Conservation (phyloP, 2,329 filamentous ascomycete species). For the Remersonia thermophila region DNA sequence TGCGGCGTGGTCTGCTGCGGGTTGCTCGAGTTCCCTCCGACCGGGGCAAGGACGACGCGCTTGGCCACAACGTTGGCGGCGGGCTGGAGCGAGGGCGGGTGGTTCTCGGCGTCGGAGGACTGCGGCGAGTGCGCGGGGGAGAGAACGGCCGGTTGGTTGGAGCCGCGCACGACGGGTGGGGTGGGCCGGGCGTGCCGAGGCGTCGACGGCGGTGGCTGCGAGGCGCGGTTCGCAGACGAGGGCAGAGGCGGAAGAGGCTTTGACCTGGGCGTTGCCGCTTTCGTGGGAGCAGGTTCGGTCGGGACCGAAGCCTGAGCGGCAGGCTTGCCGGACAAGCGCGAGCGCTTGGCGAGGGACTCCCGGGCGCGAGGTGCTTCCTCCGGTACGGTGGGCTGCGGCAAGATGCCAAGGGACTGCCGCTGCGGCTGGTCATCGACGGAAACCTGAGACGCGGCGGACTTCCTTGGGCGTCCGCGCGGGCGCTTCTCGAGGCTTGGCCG, state of each 20-base stretch:
- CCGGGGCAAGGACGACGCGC: conserved; percentile 34
- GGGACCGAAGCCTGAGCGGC: not conserved
- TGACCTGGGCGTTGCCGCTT: conserved; percentile 11
- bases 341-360: conserved; percentile 7
- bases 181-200: conserved; percentile 27
- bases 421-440: conserved; percentile 6
- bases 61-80: conserved; percentile 20
- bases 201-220: conserved; percentile 27
- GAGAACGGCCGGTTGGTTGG: conserved; percentile 37
- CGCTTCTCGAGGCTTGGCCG: conserved; percentile 21
- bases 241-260: conserved; percentile 21
- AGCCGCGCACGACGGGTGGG: conserved; percentile 26
- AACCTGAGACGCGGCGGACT: conserved; percentile 13
- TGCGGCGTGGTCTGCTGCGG: conserved; percentile 34
- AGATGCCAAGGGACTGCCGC: not conserved
- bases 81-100: conserved; percentile 52
- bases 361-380: conserved; percentile 5
- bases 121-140: conserved; percentile 59
- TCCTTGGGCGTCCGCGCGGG: conserved; percentile 23
- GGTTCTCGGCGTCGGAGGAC: conserved; percentile 71
- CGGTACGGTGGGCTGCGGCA: conserved; percentile 7
- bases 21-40: conserved; percentile 24
- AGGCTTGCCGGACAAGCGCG: conserved; percentile 5
- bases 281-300: not conserved
- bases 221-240: conserved; percentile 10